These are phyloP conservation scores for Aquilaria malaccensis DNA, from an alignment of 345 rosid species.

Conservation along the genomic window DNA sequence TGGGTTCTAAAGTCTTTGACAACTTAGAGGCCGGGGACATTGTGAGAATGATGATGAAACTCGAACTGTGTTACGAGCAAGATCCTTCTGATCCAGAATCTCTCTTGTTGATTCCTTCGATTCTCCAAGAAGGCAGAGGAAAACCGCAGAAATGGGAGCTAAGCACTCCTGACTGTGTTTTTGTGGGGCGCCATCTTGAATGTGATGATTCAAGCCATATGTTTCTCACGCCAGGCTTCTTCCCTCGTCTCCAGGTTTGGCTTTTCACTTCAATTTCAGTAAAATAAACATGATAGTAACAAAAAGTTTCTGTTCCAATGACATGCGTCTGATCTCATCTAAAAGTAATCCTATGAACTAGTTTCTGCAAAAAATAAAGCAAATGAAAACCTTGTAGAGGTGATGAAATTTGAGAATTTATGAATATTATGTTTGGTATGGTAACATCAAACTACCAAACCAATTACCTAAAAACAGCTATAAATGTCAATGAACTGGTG, in stretches of 20 bases:
- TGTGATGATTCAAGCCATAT: slow-evolving; percentile 87
- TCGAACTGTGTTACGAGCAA: slow-evolving; percentile 76
- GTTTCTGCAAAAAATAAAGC: too few species aligned
- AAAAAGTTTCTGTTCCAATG: too few species aligned
- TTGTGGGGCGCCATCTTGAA: slow-evolving; percentile 82
- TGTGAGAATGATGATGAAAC: slow-evolving; percentile 76
- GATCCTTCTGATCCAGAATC: slow-evolving; percentile 73
- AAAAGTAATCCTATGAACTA: too few species aligned
- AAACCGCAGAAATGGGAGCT: slow-evolving; percentile 78
- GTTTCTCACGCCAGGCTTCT: slow-evolving; percentile 88
- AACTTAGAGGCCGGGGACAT: slow-evolving; percentile 65
- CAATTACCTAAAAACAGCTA: too few species aligned
- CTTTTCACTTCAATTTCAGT: not conserved
- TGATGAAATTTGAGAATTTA: too few species aligned
- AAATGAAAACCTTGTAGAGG: too few species aligned
- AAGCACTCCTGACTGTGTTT: slow-evolving; percentile 45
- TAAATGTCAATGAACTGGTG: too few species aligned
- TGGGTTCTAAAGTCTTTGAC: slow-evolving; percentile 76
- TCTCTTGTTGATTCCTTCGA: slow-evolving; percentile 63
- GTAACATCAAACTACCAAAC: too few species aligned
- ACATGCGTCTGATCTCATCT: too few species aligned
- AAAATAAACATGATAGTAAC: too few species aligned
- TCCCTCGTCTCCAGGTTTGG: slow-evolving; percentile 85
- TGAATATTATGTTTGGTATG: too few species aligned
- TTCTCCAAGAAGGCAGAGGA: slow-evolving; percentile 95